These are phyloP conservation scores for Hortaea werneckii DNA, from an alignment of 2,329 filamentous ascomycete species.

Conservation along the genomic window DNA sequence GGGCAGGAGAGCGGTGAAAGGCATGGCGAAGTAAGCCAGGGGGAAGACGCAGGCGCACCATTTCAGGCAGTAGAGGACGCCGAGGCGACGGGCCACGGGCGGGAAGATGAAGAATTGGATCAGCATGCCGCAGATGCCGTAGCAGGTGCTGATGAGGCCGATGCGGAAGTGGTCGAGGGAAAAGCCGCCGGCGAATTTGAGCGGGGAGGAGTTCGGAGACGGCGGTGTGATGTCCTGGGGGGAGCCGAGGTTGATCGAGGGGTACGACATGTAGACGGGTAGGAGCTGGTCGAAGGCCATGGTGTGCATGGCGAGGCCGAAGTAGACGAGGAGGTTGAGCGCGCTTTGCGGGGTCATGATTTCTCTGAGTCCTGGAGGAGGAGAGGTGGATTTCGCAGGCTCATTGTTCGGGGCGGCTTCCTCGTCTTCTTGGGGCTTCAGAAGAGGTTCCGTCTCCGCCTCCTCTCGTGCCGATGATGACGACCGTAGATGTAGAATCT, in stretches of 20 bases:
- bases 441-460: slow-evolving; percentile 12
- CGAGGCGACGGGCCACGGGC: slow-evolving; percentile 58
- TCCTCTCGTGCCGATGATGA: slow-evolving; percentile 7
- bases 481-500: slow-evolving; percentile 1
- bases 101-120: slow-evolving; percentile 85
- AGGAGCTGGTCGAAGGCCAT: slow-evolving; percentile 81
- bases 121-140: slow-evolving; percentile 67
- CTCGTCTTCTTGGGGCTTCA: slow-evolving; percentile 15
- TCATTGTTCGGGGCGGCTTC: slow-evolving; percentile 5
- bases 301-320: slow-evolving; percentile 69
- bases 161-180: slow-evolving; percentile 64
- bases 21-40: slow-evolving; percentile 67
- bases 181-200: slow-evolving; percentile 76
- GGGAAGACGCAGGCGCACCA: slow-evolving; percentile 59
- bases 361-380: slow-evolving; percentile 42
- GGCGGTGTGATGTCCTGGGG: slow-evolving; percentile 33
- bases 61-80: slow-evolving; percentile 64
- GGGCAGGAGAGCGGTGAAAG: slow-evolving; percentile 61
- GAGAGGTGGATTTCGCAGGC: slow-evolving; percentile 12
- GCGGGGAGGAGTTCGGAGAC: slow-evolving; percentile 48
- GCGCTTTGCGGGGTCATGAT: slow-evolving; percentile 66
- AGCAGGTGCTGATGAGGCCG: slow-evolving; percentile 74
- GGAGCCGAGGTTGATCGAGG: slow-evolving; percentile 22
- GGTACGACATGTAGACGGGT: slow-evolving; percentile 79
- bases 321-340: slow-evolving; percentile 68